Evolutionary conservation across 148 eudicot genomes (phyloP).

Genomic region (Drosera capensis): DNA sequence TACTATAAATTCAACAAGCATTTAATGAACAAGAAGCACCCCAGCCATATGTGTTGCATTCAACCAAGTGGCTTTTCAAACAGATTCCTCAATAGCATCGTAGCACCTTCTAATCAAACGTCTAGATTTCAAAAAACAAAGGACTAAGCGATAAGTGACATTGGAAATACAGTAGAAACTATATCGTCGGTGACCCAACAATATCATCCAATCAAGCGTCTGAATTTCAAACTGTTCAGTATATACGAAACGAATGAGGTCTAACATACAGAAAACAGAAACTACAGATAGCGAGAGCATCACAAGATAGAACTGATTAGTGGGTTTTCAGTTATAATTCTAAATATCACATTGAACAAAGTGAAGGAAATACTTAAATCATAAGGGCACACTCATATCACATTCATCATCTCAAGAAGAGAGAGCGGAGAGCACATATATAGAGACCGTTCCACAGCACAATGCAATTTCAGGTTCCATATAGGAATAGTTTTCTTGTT

Average conservation of each 20-base stretch:
- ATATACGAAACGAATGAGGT: too few species aligned
- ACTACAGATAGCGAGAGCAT: too few species aligned
- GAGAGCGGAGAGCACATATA: not conserved
- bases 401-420: not conserved
- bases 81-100: not conserved
- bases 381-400: not conserved
- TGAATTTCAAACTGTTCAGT: too few species aligned
- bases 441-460: not conserved
- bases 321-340: too few species aligned
- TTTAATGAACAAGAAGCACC: conserved; percentile 6
- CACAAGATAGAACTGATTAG: too few species aligned
- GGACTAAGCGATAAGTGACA: too few species aligned
- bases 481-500: not conserved
- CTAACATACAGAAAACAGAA: too few species aligned
- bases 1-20: not conserved
- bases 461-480: not conserved
- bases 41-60: conserved; percentile 2
- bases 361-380: not conserved
- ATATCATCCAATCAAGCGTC: too few species aligned
- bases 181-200: too few species aligned
- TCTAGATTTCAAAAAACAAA: not conserved
- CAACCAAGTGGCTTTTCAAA: not conserved
- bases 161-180: too few species aligned
- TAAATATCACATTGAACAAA: too few species aligned
- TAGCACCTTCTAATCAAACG: not conserved